These are phyloP conservation scores for Psilocybe mexicana DNA, from an alignment of 1,284 basidiomycete genomes.

Conservation along the genomic window DNA sequence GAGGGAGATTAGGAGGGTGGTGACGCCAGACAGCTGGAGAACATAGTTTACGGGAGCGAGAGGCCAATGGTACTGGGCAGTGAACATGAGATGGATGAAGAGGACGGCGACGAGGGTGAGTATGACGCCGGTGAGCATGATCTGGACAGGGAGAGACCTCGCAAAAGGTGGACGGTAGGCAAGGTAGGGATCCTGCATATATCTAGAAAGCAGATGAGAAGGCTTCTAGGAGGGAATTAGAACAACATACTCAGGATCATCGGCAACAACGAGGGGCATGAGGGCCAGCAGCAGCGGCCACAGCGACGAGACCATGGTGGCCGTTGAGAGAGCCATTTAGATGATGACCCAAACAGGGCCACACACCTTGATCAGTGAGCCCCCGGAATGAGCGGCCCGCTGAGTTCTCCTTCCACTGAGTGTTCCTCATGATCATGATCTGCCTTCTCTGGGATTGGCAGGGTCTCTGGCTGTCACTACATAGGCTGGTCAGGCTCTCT, in stretches of 20 bases:
- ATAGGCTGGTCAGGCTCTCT: too few species aligned
- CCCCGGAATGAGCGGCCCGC: neutral
- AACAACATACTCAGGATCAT: conserved; percentile 9
- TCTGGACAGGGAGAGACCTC: conserved; percentile 89
- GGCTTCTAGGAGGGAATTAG: neutral
- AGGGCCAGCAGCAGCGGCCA: neutral
- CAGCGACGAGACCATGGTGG: neutral
- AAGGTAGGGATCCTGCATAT: conserved; percentile 69
- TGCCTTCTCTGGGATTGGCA: too few species aligned
- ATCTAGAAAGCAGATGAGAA: conserved; percentile 15
- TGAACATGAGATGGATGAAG: conserved; percentile 91
- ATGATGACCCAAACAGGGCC: neutral
- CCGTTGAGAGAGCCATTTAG: neutral
- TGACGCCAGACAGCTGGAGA: conserved; percentile 83
- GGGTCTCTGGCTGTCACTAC: too few species aligned
- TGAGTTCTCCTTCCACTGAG: neutral
- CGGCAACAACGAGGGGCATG: neutral
- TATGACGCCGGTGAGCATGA: conserved; percentile 85
- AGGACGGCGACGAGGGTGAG: conserved; percentile 88
- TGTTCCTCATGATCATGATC: too few species aligned
- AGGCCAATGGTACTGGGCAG: conserved; percentile 94
- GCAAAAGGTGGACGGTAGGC: conserved; percentile 75
- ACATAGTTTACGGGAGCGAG: conserved; percentile 91
- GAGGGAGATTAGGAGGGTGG: conserved; percentile 76
- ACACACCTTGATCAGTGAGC: neutral